A percentile compares a stretch with the other conserved stretches of the same genome.
phyloP scores from a whole-genome alignment of 2,329 filamentous ascomycete species.

The Alternaria solani region DNA sequence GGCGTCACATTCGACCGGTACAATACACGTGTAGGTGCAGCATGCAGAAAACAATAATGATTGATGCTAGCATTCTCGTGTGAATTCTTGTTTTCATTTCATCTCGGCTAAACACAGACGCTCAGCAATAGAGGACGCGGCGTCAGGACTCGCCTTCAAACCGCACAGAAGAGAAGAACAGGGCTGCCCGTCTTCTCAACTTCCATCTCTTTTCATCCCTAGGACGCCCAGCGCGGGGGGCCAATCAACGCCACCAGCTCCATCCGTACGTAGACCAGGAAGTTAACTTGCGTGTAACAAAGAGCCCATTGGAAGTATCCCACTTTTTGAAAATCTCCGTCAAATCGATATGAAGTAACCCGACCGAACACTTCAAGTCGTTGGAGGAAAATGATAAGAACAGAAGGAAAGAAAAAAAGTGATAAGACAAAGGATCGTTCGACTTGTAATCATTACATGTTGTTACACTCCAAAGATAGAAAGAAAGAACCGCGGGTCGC shows the following conservation, averaged over 20 bases:
- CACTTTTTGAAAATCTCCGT: conserved; percentile 10
- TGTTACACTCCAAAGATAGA: conserved; percentile 40
- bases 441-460: conserved; percentile 43
- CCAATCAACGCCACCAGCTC: conserved; percentile 6
- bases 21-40: not conserved
- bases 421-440: conserved; percentile 23
- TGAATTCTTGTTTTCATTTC: conserved; percentile 1
- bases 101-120: conserved; percentile 4
- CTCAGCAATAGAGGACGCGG: conserved; percentile 5
- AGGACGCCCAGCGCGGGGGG: conserved; percentile 1
- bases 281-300: not conserved
- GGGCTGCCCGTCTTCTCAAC: conserved; percentile 15
- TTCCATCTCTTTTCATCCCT: not conserved
- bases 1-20: not conserved
- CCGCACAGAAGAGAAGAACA: not conserved
- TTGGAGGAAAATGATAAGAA: conserved; percentile 17
- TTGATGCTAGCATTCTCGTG: not conserved
- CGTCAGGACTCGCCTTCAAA: not conserved
- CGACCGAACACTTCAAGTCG: conserved; percentile 31
- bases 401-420: conserved; percentile 17
- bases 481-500: conserved; percentile 29
- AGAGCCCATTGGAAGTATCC: conserved; percentile 1
- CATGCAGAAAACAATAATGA: not conserved
- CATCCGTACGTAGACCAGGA: conserved; percentile 1
- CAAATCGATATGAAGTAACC: conserved; percentile 3